A percentile compares a stretch with the other conserved stretches of the same genome.
Conservation (phyloP, 202 grass and related monocot genomes). For the Sporobolus alterniflorus region DNA sequence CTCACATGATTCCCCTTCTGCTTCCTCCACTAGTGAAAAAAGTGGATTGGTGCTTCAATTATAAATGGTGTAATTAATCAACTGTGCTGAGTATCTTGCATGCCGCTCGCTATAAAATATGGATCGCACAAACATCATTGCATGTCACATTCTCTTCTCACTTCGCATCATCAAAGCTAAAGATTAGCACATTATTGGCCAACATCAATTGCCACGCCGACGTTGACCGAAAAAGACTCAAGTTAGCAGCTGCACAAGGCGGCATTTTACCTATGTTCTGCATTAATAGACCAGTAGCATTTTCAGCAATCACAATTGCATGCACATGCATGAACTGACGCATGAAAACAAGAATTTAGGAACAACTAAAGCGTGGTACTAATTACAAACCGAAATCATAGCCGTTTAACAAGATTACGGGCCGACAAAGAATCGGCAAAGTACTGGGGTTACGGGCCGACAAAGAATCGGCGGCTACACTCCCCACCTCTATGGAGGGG, state of each 20-base stretch:
- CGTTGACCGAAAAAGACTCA: slow-evolving; percentile 34
- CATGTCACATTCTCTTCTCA: slow-evolving; percentile 26
- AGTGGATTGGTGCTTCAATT: slow-evolving; percentile 56
- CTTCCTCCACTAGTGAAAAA: slow-evolving; percentile 66
- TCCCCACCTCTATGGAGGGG: slow-evolving; percentile 45
- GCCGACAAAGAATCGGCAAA: slow-evolving; percentile 74
- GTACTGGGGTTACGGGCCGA: slow-evolving; percentile 65
- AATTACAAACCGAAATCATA: slow-evolving; percentile 61
- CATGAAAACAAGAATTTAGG: slow-evolving; percentile 26
- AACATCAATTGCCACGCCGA: slow-evolving; percentile 56
- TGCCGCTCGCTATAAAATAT: slow-evolving; percentile 30
- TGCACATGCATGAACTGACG: slow-evolving; percentile 27
- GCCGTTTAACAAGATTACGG: slow-evolving; percentile 59
- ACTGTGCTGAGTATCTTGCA: slow-evolving; percentile 17
- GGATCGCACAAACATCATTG: slow-evolving; percentile 24
- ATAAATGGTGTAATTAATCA: slow-evolving; percentile 1
- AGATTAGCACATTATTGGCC: slow-evolving; percentile 40
- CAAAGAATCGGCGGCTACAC: slow-evolving; percentile 71
- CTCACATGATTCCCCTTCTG: slow-evolving; percentile 74
- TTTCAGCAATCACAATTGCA: slow-evolving; percentile 27
- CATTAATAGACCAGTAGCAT: slow-evolving; percentile 32
- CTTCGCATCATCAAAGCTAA: slow-evolving; percentile 54
- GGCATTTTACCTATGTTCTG: slow-evolving; percentile 48
- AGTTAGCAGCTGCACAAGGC: slow-evolving; percentile 42
- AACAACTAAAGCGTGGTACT: slow-evolving; percentile 47